Percentiles rank a stretch among this genome's conserved stretches.
These are phyloP conservation scores for Plectosphaerella sp. DNA, from an alignment of 2,329 filamentous ascomycete species.

Conservation along the genomic window DNA sequence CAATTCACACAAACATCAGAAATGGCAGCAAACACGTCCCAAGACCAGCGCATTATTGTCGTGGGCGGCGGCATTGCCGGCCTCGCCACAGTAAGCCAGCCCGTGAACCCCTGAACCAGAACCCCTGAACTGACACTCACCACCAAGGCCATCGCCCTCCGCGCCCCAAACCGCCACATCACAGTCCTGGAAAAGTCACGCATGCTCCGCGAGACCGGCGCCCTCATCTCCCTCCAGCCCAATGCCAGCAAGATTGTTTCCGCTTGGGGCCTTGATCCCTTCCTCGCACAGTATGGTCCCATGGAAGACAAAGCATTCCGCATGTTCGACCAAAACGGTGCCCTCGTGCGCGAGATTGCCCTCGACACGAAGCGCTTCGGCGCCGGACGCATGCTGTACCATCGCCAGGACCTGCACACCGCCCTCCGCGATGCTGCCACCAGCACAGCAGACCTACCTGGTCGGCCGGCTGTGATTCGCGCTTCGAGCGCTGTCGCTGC, in stretches of 20 bases:
- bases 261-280: conserved; percentile 20
- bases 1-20: neutral
- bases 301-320: conserved; percentile 30
- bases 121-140: neutral
- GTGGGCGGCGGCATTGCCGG: conserved; percentile 11
- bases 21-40: neutral
- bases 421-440: conserved; percentile 21
- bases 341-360: conserved; percentile 22
- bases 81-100: conserved; percentile 3
- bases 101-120: neutral
- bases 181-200: conserved; percentile 17
- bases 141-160: conserved; percentile 27
- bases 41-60: conserved; percentile 13
- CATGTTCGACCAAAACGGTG: conserved; percentile 17
- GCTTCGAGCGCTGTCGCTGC: conserved; percentile 20
- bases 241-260: conserved; percentile 31
- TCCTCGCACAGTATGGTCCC: conserved; percentile 21
- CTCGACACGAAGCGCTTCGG: conserved; percentile 25
- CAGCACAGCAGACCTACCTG: conserved; percentile 10
- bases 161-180: conserved; percentile 18
- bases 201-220: conserved; percentile 30
- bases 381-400: conserved; percentile 33
- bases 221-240: conserved; percentile 34
- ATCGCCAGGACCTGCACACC: conserved; percentile 33
- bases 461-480: conserved; percentile 18